phyloP scores from a whole-genome alignment of 2,329 filamentous ascomycete genomes.

The Albophoma yamanashiensis region DNA sequence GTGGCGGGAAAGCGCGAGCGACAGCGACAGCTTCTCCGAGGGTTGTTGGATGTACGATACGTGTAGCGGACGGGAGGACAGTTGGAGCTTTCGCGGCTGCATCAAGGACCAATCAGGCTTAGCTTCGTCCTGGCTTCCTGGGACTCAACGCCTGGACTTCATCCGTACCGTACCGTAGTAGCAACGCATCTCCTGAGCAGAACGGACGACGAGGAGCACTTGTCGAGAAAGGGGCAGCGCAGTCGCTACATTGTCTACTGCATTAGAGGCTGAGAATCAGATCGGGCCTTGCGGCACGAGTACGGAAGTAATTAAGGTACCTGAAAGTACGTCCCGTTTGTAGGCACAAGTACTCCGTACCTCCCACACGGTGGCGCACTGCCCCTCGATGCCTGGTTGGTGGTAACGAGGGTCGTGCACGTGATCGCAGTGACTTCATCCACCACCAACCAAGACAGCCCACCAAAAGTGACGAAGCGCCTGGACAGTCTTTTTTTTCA shows the following conservation, averaged over 20 bases:
- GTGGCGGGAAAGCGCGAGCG: background rate
- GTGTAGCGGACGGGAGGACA: conserved; percentile 6
- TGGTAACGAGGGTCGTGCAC: conserved; percentile 7
- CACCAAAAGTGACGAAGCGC: conserved; percentile 9
- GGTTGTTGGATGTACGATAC: background rate
- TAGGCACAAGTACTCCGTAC: too few species aligned
- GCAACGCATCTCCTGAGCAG: background rate
- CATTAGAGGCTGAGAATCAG: too few species aligned
- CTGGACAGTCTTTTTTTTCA: conserved; percentile 4
- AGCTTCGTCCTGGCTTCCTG: background rate
- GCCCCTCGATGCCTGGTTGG: background rate
- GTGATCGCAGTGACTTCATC: conserved; percentile 16
- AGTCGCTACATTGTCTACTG: background rate
- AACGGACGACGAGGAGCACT: background rate
- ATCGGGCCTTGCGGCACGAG: background rate
- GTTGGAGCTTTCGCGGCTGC: conserved; percentile 5
- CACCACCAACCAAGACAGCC: conserved; percentile 10
- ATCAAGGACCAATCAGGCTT: background rate
- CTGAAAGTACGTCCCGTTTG: too few species aligned
- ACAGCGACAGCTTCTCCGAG: background rate
- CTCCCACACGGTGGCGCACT: too few species aligned
- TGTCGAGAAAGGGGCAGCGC: background rate
- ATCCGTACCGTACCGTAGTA: too few species aligned
- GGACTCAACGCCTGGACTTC: background rate
- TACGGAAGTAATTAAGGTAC: background rate